Percentiles rank a stretch among this genome's conserved stretches.
Evolutionary conservation across 2,329 filamentous ascomycete species (phyloP).

Genomic region (Penicillium sclerotigenum): DNA sequence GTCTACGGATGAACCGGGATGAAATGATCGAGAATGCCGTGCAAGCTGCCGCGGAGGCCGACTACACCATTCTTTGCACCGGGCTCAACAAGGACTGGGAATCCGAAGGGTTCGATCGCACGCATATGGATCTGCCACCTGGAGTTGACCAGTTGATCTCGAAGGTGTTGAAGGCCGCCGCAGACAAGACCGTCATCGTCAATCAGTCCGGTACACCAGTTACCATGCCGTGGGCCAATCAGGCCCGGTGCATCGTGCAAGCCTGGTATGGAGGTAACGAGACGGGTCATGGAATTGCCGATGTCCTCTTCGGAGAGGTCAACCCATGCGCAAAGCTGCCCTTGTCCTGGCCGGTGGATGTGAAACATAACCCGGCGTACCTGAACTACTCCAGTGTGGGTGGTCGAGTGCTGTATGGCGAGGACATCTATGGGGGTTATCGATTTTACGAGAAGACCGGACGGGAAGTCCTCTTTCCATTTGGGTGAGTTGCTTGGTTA

Average conservation of each 20-base stretch:
- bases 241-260: constrained; percentile 58
- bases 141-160: constrained; percentile 56
- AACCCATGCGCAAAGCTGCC: constrained; percentile 73
- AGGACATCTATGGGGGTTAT: constrained; percentile 77
- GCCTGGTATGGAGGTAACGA: constrained; percentile 83
- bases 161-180: constrained; percentile 62
- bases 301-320: constrained; percentile 67
- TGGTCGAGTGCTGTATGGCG: constrained; percentile 68
- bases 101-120: constrained; percentile 45
- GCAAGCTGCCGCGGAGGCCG: constrained; percentile 13
- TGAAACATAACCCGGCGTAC: constrained; percentile 69
- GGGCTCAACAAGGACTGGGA: constrained; percentile 35
- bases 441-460: constrained; percentile 70
- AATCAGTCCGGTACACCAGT: constrained; percentile 71
- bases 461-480: constrained; percentile 65
- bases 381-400: constrained; percentile 70
- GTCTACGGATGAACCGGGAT: constrained; percentile 17
- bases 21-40: constrained; percentile 14
- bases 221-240: constrained; percentile 46
- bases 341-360: constrained; percentile 63
- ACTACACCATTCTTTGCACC: constrained; percentile 23
- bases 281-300: constrained; percentile 74
- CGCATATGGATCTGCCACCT: constrained; percentile 53
- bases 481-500: constrained; percentile 44
- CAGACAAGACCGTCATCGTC: constrained; percentile 63